Evolutionary conservation across 1,284 basidiomycete genomes (phyloP).

Genomic region (Cryptococcus hybrid): DNA sequence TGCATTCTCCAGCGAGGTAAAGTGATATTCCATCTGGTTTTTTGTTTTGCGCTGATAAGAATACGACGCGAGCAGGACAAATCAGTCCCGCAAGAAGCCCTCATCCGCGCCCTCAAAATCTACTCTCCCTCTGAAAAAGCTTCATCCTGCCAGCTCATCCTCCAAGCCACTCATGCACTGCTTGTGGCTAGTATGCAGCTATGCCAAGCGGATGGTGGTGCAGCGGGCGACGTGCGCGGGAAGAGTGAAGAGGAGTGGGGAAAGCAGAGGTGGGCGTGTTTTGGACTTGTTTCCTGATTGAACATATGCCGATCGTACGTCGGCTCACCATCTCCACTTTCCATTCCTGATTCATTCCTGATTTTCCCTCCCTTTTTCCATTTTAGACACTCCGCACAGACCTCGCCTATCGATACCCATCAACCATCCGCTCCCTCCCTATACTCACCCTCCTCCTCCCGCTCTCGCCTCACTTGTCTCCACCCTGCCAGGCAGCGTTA

Average conservation of each 20-base stretch:
- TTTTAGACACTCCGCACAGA: constrained; percentile 25
- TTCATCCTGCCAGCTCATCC: constrained; percentile 19
- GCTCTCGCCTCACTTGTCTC: constrained; percentile 8
- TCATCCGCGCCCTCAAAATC: constrained; percentile 25
- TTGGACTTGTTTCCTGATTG: constrained; percentile 36
- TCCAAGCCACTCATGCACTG: constrained; percentile 28
- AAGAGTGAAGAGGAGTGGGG: neutral
- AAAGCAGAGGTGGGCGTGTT: constrained; percentile 19
- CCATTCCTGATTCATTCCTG: neutral
- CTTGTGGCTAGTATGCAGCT: constrained; percentile 24
- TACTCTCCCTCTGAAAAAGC: constrained; percentile 26
- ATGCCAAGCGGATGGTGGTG: too few relatives aligned
- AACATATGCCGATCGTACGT: constrained; percentile 33
- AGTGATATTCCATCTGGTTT: neutral
- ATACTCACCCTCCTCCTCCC: constrained; percentile 23
- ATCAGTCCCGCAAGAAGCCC: constrained; percentile 23
- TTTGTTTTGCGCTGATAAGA: neutral
- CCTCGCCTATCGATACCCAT: constrained; percentile 19
- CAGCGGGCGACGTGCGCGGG: too few relatives aligned
- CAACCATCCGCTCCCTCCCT: constrained; percentile 16
- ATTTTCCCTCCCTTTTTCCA: neutral
- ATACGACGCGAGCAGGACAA: constrained; percentile 12
- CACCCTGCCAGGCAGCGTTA: constrained; percentile 13
- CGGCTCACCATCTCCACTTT: neutral
- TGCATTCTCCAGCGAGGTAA: constrained; percentile 20